A percentile compares a stretch with the other conserved stretches of the same genome.
phyloP scores from a whole-genome alignment of 75 land plant species.

The Gnetum montanum region DNA sequence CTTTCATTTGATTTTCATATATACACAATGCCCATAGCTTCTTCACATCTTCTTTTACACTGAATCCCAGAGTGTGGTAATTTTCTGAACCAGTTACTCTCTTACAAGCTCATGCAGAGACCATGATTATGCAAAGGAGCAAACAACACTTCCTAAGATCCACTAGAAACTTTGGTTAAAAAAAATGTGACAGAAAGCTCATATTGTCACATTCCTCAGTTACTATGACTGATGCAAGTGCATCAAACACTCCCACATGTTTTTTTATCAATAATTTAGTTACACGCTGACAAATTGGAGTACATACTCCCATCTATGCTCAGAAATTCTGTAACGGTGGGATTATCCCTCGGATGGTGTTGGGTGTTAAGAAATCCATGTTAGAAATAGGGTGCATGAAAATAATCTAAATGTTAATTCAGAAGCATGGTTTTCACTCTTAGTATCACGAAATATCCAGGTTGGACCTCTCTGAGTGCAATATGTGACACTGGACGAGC shows the following conservation, averaged over 20 bases:
- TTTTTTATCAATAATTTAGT: neutral
- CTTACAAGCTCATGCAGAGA: no score
- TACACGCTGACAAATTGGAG: conserved; percentile 1
- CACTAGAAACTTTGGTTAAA: neutral
- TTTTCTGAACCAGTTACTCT: no score
- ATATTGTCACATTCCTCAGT: neutral
- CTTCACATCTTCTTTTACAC: no score
- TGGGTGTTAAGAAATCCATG: conserved; percentile 2
- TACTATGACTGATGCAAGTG: conserved; percentile 9
- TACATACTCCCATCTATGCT: neutral
- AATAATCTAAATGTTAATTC: neutral
- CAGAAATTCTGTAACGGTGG: conserved; percentile 1
- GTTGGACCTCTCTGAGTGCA: neutral
- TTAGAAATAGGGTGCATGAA: neutral
- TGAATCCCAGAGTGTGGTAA: no score
- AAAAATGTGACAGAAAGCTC: neutral
- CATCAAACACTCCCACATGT: neutral
- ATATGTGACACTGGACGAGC: neutral
- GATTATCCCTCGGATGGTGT: neutral
- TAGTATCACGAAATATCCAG: conserved; percentile 1
- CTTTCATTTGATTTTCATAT: no score
- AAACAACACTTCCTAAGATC: neutral
- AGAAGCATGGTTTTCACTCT: neutral
- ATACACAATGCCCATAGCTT: no score
- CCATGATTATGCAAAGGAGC: neutral